phyloP scores from a whole-genome alignment of 768 basidiomycete species.

The Psilocybe tampanensis region DNA sequence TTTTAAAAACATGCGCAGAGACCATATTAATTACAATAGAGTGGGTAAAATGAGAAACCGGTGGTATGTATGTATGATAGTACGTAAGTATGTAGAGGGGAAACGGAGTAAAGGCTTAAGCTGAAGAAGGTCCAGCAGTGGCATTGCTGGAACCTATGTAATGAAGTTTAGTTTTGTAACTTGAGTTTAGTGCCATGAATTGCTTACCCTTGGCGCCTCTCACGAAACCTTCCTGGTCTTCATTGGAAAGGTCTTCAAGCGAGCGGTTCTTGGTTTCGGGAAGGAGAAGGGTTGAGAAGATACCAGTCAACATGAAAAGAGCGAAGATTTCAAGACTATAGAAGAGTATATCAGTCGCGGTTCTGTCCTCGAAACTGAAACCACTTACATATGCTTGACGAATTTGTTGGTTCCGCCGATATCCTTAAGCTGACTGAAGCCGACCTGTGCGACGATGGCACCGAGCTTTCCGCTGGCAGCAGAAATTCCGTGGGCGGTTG shows the following conservation, averaged over 20 bases:
- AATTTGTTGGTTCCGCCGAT: conserved; percentile 66
- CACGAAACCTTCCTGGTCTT: conserved; percentile 66
- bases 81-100: background rate
- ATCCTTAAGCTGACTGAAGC: conserved; percentile 68
- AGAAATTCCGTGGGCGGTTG: conserved; percentile 82
- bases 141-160: conserved; percentile 3
- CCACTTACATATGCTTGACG: conserved; percentile 68
- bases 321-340: conserved; percentile 77
- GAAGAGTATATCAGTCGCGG: conserved; percentile 1
- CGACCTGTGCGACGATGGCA: conserved; percentile 80
- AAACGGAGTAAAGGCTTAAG: conserved; percentile 9
- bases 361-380: background rate
- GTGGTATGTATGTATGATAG: background rate
- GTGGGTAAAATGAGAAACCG: background rate
- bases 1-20: background rate
- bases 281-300: conserved; percentile 78
- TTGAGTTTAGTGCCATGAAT: background rate
- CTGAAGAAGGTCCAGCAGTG: conserved; percentile 8
- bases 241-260: conserved; percentile 76
- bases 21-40: conserved; percentile 9
- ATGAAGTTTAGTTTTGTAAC: background rate
- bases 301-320: conserved; percentile 84
- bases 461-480: conserved; percentile 85
- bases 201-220: conserved; percentile 37
- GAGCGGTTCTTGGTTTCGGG: conserved; percentile 74